Evolutionary conservation across 139 green algal species (phyloP), one percentile per base, ranked within the genome.

Genomic region (Trebouxia sp.): DNA sequence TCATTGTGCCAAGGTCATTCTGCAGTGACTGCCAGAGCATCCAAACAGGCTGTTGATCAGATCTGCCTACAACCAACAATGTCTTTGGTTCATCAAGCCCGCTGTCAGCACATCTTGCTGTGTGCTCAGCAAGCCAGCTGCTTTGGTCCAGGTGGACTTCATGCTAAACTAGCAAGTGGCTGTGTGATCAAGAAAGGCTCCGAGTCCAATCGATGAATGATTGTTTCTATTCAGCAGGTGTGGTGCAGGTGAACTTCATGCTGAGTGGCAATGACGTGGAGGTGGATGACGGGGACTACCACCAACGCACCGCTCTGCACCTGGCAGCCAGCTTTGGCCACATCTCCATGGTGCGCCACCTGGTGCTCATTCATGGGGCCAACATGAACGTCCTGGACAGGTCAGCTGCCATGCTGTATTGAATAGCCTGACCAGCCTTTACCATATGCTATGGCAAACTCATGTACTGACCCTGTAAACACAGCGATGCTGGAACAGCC

Each of bases 221-320:
- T n/a, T n/a, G n/a, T n/a, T n/a, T n/a, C n/a, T n/a, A n/a, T n/a
- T n/a, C n/a, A n/a, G n/a, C n/a, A n/a, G n/a, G 15, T 77, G 24
- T 32, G 22, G 28, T 48, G 47, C 65, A 83, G 78, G 58, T 83
- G 41, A 47, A 77, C 28, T 48, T 83, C 48, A 69, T 80, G 75
- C 53, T 80, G 51, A 51, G 75, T 42, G 78, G 76, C 42, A 76
- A 55, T 32, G 69, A 83, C 26, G 65, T 84, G 43, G 62, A 92
- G 20, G 66, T 83, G 26, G 74, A 90, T 38, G 78, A 84, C 38
- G 69, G 74, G 26, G 83, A 87, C 75, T 85, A 83, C 67, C 50
- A 87, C 37, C 45, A 82, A 30, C 58, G 84, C 62, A 88, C 84
- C 4, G 58, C 84, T 24, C 70, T 88, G 76, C 84, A 88, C 76